Base-by-base conservation (phyloP, 2,329 filamentous ascomycete species). In the Atkinsonella texensis region DNA sequence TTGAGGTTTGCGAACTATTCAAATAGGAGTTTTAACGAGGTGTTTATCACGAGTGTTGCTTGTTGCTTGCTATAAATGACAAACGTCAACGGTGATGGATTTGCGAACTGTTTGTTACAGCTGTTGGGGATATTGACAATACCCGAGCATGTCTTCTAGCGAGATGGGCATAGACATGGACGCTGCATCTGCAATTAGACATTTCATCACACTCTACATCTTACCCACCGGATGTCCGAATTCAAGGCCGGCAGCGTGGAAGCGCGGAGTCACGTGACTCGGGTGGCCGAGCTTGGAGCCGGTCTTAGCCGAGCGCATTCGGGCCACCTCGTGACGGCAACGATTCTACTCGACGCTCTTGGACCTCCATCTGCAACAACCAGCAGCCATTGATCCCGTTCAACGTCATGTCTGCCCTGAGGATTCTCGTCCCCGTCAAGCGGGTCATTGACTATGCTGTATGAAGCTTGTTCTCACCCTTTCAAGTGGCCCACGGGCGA, bases 371-470 rank as follows among this genome's bases (percentile, higher is more conserved):
- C 49, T 33, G n/a, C 41, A 38, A 42, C 31, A 7, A 39, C 15
- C 20, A 35, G 15, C 45, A 48, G 51, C 48, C 51, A 49, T 53
- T 48, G 53, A 48, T 32, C 18, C 33, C 17, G 32, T 33, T 58
- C 62, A 49, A 51, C 55, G 56, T 58, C 56, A 83, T 83, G 80
- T 81, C 80, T 61, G 74, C 78, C 52, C 71, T 89, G 61, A 76
- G 85, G 67, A 89, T 90, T 68, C 76, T 90, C 56, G 85, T 90
- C 3, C 86, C 86, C 68, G 74, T 90, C 46, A 90, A 90, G 74
- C 75, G 86, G 80, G 86, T 90, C 48, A 89, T 90, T 74, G 86
- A 90, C 77, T 89, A 88, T 79, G 85, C 86, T 61, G 85, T 89
- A 72, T 65, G 81, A 31, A 46, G 32, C 15, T 12, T 15, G 20